Base-by-base conservation (phyloP, 2,329 filamentous ascomycete genomes). In the Ophiostoma montium region DNA sequence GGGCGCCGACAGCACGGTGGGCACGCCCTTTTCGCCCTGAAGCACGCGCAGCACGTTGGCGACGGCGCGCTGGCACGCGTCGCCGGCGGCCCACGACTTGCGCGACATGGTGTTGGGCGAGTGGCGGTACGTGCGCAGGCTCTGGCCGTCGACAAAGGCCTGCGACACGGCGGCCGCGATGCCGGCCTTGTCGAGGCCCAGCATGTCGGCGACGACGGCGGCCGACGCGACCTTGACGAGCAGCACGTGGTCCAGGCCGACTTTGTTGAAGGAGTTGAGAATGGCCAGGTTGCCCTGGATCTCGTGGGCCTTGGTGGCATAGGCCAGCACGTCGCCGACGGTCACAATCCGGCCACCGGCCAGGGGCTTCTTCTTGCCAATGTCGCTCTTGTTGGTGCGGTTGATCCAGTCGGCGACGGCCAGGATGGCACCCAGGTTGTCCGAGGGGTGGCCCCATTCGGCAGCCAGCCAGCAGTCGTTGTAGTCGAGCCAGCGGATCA, bases 401-500 rank as follows among this genome's bases (percentile, higher is more conserved):
- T 89, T 94, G 62, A 95, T 80, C 92, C 92, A 98, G 74, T 98
- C 92, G 53, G 92, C 87, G 47, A 95, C 89, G 43, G 90, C 87
- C 54, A 98, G 79, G 64, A 98, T 98, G 61, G 90, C 92, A 55
- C 92, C 92, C 58, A 98, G 69, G 74, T 98, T 98, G 74, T 98
- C 92, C 5, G 89, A 95, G 54, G 92, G 92, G 68, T 98, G 92
- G 52, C 92, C 92, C 92, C 92, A 98, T 72, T 98, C 92, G 50
- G 92, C 92, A 41, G 92, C 92, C 90, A 98, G 54, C 55, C 54
- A 56, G 79, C 92, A 96, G 77, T 98, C 92, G 67, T 98, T 98
- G 78, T 96, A 98, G 72, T 98, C 92, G 61, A 98, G 79, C 92
- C 92, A 98, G 63, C 92, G 79, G 71, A 98, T 95, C 83, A 95